These are phyloP conservation scores for Trebouxia gelatinosa DNA, from an alignment of 163 green algal species.

Conservation along the genomic window DNA sequence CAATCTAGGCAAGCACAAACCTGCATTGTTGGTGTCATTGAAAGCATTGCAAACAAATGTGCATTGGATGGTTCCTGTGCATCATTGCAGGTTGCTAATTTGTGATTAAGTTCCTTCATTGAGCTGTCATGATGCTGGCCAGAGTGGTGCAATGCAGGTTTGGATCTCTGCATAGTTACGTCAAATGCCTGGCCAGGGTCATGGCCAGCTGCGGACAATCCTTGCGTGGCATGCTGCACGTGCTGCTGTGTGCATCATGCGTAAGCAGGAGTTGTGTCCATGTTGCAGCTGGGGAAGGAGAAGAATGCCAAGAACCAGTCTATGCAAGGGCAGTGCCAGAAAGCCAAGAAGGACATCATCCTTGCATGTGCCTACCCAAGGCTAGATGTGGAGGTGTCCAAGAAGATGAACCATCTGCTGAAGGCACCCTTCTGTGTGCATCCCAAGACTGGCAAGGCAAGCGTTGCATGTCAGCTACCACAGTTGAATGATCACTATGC, in stretches of 20 bases:
- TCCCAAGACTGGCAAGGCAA: constrained; percentile 94
- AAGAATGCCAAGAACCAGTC: no score
- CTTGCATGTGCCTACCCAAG: constrained; percentile 92
- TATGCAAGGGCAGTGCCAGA: neutral
- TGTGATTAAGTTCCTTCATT: no score
- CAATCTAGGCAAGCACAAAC: neutral
- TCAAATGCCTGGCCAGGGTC: neutral
- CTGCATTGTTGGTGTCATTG: neutral
- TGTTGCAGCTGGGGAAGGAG: no score
- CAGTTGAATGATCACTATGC: neutral
- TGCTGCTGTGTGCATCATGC: neutral
- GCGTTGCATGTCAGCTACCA: no score
- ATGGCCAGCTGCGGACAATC: neutral
- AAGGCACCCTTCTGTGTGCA: constrained; percentile 99
- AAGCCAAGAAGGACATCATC: constrained; percentile 65
- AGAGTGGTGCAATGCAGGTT: neutral
- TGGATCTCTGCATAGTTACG: neutral
- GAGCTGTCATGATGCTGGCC: no score
- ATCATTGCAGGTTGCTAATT: neutral
- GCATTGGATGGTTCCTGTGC: no score
- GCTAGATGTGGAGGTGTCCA: constrained; percentile 98
- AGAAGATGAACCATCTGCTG: constrained; percentile 99
- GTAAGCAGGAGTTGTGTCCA: no score
- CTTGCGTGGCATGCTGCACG: neutral
- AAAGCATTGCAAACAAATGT: no score